Percentiles rank a stretch among this genome's conserved stretches.
Conservation (phyloP, 108 stramenopile species). For the Fistulifera solaris region DNA sequence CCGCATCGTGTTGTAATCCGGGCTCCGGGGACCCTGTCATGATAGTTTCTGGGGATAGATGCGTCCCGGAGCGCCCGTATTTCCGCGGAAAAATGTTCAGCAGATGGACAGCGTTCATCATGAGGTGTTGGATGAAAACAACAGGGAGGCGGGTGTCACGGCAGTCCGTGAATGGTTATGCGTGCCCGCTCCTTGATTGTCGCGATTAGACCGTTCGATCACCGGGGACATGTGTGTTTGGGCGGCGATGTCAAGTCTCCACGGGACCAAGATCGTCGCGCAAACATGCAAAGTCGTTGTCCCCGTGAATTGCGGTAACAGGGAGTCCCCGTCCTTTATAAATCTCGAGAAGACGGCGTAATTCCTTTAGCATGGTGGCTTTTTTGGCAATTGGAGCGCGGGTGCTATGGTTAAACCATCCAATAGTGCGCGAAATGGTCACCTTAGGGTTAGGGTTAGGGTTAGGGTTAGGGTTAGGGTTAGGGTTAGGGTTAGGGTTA, state of each 20-base stretch:
- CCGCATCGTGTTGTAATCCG: conserved; percentile 4
- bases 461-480: conserved; percentile 15
- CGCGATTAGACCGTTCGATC: conserved; percentile 29
- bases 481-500: too few relatives aligned
- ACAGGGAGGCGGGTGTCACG: conserved; percentile 8
- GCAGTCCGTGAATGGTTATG: conserved; percentile 14
- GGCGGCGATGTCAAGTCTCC: neutral
- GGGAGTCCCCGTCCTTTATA: conserved; percentile 22
- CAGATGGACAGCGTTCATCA: too few relatives aligned
- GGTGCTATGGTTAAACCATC: conserved; percentile 24
- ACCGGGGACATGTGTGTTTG: conserved; percentile 4
- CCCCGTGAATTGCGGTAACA: conserved; percentile 7
- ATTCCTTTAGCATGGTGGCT: conserved; percentile 2
- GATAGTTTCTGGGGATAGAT: too few relatives aligned
- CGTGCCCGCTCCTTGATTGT: conserved; percentile 29
- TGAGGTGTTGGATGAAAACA: too few relatives aligned
- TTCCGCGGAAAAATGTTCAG: too few relatives aligned
- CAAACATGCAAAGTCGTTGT: conserved; percentile 26
- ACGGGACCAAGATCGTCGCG: conserved; percentile 4
- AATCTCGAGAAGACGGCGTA: too few relatives aligned
- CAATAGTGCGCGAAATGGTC: conserved; percentile 16
- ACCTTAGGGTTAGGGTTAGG: conserved; percentile 10
- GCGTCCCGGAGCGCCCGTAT: too few relatives aligned
- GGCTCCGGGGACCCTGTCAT: neutral
- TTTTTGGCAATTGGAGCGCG: conserved; percentile 8